Evolutionary conservation across 1,284 basidiomycete species (phyloP).

Genomic region (Fomitopsis pinicola): DNA sequence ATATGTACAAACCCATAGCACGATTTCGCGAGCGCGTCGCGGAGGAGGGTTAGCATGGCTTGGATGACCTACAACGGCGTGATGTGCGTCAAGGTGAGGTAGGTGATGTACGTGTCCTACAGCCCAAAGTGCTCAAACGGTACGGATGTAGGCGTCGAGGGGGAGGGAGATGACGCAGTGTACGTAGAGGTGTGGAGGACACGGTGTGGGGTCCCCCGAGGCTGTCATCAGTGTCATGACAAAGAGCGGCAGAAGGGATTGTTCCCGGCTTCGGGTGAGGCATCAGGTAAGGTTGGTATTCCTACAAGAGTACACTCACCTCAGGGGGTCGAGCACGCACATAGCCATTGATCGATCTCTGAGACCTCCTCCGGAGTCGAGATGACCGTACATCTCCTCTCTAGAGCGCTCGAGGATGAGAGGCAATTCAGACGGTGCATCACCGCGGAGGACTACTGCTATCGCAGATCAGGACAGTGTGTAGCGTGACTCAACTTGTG

Average conservation of each 20-base stretch:
- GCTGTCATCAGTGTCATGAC: slow-evolving; percentile 63
- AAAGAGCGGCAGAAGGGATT: slow-evolving; percentile 72
- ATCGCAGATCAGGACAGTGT: neutral
- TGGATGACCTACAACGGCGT: slow-evolving; percentile 73
- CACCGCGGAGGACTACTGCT: slow-evolving; percentile 76
- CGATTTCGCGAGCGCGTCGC: slow-evolving; percentile 35
- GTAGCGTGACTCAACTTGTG: neutral
- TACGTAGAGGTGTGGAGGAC: slow-evolving; percentile 59
- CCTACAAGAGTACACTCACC: slow-evolving; percentile 34
- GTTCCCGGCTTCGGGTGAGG: slow-evolving; percentile 50
- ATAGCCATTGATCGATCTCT: slow-evolving; percentile 68
- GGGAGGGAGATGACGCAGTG: slow-evolving; percentile 66
- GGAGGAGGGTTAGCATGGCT: slow-evolving; percentile 68
- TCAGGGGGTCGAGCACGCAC: slow-evolving; percentile 76
- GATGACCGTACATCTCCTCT: slow-evolving; percentile 75
- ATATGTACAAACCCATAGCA: too few relatives aligned
- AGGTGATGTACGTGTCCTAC: slow-evolving; percentile 56
- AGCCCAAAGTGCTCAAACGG: slow-evolving; percentile 70
- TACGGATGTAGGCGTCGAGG: slow-evolving; percentile 35
- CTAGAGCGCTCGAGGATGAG: slow-evolving; percentile 68
- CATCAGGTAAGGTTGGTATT: slow-evolving; percentile 2
- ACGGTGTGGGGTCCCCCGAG: slow-evolving; percentile 75
- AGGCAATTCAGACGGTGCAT: slow-evolving; percentile 63
- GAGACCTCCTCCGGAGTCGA: slow-evolving; percentile 58
- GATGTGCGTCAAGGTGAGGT: slow-evolving; percentile 68